Evolutionary conservation across 257 asterid species (phyloP), one percentile per base, ranked within the genome.

Genomic region (Nicotiana tabacum): DNA sequence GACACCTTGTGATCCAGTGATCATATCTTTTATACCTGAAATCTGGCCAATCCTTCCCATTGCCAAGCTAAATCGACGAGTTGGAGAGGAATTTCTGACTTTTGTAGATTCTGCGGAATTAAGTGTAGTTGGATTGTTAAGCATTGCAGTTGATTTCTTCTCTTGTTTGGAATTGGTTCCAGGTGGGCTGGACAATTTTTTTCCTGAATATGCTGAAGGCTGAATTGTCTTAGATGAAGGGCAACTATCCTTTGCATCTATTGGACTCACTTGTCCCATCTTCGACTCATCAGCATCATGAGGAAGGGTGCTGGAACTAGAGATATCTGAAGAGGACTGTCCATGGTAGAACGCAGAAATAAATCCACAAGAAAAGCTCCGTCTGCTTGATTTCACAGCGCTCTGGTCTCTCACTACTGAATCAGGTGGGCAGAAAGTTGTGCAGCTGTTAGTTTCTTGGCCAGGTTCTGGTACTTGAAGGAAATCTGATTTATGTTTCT

Each of bases 51-150:
- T 77, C 85, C 86, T 88, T 80, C 87, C 88, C 58, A 87, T 85
- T 66, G 87, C 88, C 56, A 82, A 87, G 88, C 87, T 82, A 82
- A 92, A 86, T 15, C 91, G 89, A 57, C 89, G 90, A 77, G 88
- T 88, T 78, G 94, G 94, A 57, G 98, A 93, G 64, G 91, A 84
- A 84, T 84, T 85, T 87, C 92, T 87, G 48, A 77, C 85, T 77
- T 89, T 90, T n/a, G 78, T 46, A 83, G 87, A 81, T 83, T 83
- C 91, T 39, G 65, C 81, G 80, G 83, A 56, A 56, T 64, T 82
- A 16, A 62, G 51, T 76, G 53, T 69, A 43, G 80, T 70, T 70
- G 87, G 29, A 64, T 82, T 74, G 56, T 56, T 81, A 33, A 87
- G 85, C 78, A 66, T 82, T 18, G 70, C 80, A 35, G 81, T 83